Conservation (phyloP, 495 filamentous ascomycete genomes). For the Parathielavia hyrcaniae region DNA sequence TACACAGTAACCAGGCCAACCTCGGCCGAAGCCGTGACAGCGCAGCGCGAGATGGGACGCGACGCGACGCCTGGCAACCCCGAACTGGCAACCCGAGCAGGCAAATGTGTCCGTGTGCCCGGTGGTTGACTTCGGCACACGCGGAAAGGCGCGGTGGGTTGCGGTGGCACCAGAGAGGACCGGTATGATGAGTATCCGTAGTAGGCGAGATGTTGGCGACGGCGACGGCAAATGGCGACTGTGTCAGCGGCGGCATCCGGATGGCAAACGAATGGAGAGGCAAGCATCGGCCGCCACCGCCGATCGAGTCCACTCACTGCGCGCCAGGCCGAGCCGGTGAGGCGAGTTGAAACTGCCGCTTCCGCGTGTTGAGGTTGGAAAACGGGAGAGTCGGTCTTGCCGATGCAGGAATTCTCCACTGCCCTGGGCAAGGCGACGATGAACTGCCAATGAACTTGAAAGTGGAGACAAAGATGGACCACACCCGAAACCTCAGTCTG, state of each 20-base stretch:
- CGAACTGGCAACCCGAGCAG: no score
- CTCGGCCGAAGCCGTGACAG: background rate
- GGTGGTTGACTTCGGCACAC: background rate
- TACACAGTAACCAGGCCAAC: background rate
- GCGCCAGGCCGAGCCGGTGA: no score
- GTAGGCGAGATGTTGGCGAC: background rate
- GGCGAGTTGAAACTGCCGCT: no score
- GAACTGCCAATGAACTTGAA: no score
- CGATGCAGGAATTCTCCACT: no score
- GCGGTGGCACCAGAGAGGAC: slow-evolving; percentile 16
- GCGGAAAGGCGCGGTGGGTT: slow-evolving; percentile 6
- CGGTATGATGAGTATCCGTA: background rate
- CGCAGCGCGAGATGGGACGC: background rate
- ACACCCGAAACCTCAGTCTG: no score
- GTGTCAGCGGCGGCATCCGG: background rate
- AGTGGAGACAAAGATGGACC: no score
- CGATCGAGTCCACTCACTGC: background rate
- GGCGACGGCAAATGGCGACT: background rate
- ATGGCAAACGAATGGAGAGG: background rate
- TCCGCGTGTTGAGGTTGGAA: no score
- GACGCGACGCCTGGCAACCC: background rate
- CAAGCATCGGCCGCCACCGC: slow-evolving; percentile 2
- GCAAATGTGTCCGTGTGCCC: background rate
- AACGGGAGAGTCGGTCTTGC: no score
- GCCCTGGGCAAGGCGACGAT: no score